Evolutionary conservation across 2,329 filamentous ascomycete genomes (phyloP), one percentile per base, ranked within the genome.

Genomic region (Elsinoe australis): DNA sequence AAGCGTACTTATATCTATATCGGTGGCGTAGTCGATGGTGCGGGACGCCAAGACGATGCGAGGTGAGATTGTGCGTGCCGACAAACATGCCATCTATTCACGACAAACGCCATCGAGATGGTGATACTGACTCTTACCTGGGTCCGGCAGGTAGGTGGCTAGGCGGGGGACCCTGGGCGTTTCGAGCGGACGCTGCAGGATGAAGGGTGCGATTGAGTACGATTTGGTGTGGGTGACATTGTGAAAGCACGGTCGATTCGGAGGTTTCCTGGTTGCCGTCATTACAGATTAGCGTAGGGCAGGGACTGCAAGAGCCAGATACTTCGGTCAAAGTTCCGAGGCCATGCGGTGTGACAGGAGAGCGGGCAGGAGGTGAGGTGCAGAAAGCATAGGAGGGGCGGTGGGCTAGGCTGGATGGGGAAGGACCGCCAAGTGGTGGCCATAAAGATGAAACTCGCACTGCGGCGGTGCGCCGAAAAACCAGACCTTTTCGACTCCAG

Each of bases 71-170:
- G 28, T 29, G 24, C 14, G 14, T 15, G 14, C n/a, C 28, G 14
- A 17, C 10, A 44, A 44, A 44, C 39, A 44, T 31, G 28, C 26
- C 39, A 44, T 44, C 39, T 44, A 44, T 44, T 24, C 39, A 31
- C 24, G 24, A 44, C 39, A 31, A 44, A 31, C 39, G 39, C 39
- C 39, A 44, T 31, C 17, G 6, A 28, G 39, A 44, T 44, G 39
- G 26, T 44, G 26, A 32, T 44, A 44, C 39, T n/a, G 39, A 44
- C 26, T n/a, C 17, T 31, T 31, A 3, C 39, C 26, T 18, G 28
- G 15, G 39, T 15, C 17, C n/a, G 22, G 5, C 12, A 14, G 17
- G 39, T 21, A 17, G 39, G 28, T 44, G 39, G 39, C 24, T 12
- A 29, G 39, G 38, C 12, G 4, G 39, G 26, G 39, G 28, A 21